Evolutionary conservation across 2,329 filamentous ascomycete species (phyloP).

Genomic region (Ophiostoma triangulosporum): DNA sequence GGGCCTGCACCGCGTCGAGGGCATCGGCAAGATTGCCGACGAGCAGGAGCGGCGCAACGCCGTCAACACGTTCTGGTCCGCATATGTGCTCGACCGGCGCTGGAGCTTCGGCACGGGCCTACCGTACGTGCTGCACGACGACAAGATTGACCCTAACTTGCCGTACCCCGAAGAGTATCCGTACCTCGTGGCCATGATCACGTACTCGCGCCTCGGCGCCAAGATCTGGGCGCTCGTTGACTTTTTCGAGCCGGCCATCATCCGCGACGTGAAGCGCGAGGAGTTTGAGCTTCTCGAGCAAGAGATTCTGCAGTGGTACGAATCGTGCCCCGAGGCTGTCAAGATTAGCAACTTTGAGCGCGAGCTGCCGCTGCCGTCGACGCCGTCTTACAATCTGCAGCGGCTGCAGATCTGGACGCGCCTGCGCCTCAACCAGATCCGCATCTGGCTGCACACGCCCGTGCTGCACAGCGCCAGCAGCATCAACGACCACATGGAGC

Average conservation of each 20-base stretch:
- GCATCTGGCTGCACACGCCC: slow-evolving; percentile 57
- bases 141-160: slow-evolving; percentile 34
- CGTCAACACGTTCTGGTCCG: slow-evolving; percentile 33
- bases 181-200: slow-evolving; percentile 73
- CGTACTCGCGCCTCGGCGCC: slow-evolving; percentile 68
- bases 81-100: slow-evolving; percentile 36
- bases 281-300: slow-evolving; percentile 72
- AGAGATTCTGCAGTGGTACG: slow-evolving; percentile 79
- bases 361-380: slow-evolving; percentile 35
- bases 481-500: slow-evolving; percentile 61
- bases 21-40: slow-evolving; percentile 25
- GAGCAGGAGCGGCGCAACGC: slow-evolving; percentile 20
- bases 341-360: slow-evolving; percentile 45
- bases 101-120: slow-evolving; percentile 39
- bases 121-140: slow-evolving; percentile 33
- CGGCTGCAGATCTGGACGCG: slow-evolving; percentile 75
- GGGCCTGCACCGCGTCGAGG: slow-evolving; percentile 38
- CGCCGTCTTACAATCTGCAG: slow-evolving; percentile 50
- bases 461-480: slow-evolving; percentile 73
- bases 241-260: slow-evolving; percentile 47
- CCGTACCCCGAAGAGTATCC: slow-evolving; percentile 50
- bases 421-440: slow-evolving; percentile 62
- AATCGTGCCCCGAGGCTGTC: slow-evolving; percentile 50
- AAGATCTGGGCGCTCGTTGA: slow-evolving; percentile 77
- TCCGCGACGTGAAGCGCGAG: slow-evolving; percentile 52